Evolutionary conservation across 305 asterid genomes (phyloP).

Genomic region (Coffea humblotiana): DNA sequence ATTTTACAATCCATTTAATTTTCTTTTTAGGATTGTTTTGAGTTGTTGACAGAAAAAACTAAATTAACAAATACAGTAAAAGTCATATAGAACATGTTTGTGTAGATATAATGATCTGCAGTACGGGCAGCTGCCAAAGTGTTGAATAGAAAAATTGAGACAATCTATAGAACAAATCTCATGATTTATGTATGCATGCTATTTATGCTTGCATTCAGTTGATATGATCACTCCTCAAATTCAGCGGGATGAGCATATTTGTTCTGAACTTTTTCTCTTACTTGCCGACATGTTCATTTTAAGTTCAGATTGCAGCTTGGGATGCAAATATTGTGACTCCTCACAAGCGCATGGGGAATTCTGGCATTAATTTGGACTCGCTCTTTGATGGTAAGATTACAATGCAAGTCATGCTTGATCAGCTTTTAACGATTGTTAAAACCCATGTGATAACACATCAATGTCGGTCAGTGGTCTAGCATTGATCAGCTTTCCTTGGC

Average conservation of each 20-base stretch:
- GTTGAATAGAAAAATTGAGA: background rate
- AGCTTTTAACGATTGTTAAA: background rate
- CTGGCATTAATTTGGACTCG: constrained; percentile 61
- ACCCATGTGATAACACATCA: background rate
- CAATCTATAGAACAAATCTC: background rate
- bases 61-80: background rate
- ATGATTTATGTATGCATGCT: background rate
- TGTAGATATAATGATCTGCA: background rate
- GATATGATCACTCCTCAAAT: background rate
- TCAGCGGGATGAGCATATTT: background rate
- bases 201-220: background rate
- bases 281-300: constrained; percentile 1
- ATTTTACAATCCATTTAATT: background rate
- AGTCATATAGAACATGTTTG: background rate
- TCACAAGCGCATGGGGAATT: constrained; percentile 98
- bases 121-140: background rate
- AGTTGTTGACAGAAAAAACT: background rate
- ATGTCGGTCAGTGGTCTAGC: background rate
- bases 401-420: background rate
- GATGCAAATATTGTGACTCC: constrained; percentile 98
- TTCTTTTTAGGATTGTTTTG: background rate
- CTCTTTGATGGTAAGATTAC: constrained; percentile 72
- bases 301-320: constrained; percentile 91
- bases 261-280: background rate
- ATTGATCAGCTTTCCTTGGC: background rate